These are phyloP conservation scores for Pulveroboletus sp. DNA, from an alignment of 768 basidiomycete genomes.

Conservation along the genomic window DNA sequence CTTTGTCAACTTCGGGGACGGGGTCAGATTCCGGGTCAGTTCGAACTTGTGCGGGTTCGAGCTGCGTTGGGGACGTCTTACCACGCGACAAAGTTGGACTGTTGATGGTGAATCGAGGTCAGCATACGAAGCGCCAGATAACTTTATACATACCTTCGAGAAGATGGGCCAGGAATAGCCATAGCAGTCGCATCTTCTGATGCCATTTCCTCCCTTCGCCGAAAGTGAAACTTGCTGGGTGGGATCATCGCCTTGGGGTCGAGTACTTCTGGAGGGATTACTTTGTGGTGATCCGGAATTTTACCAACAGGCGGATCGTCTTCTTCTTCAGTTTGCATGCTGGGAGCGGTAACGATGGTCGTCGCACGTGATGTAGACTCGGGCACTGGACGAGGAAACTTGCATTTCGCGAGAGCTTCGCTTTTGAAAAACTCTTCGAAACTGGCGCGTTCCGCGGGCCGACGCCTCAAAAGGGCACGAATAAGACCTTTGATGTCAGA, in stretches of 20 bases:
- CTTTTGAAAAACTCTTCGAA: conserved; percentile 94
- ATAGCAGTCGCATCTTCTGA: conserved; percentile 11
- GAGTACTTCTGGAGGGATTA: conserved; percentile 77
- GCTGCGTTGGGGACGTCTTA: conserved; percentile 13
- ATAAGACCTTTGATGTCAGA: conserved; percentile 87
- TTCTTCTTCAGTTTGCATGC: conserved; percentile 28
- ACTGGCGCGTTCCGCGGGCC: conserved; percentile 78
- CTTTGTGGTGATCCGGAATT: conserved; percentile 71
- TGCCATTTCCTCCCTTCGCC: conserved; percentile 34
- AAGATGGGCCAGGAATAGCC: conserved; percentile 4
- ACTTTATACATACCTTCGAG: conserved; percentile 19
- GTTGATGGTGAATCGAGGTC: not conserved
- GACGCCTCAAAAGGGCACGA: conserved; percentile 75
- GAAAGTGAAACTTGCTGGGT: conserved; percentile 76
- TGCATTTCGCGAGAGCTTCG: conserved; percentile 70
- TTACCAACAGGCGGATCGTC: conserved; percentile 30
- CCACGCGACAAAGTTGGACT: conserved; percentile 18
- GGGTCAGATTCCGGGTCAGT: conserved; percentile 10
- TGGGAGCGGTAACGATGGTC: conserved; percentile 8
- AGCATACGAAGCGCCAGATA: not conserved
- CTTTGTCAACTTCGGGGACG: conserved; percentile 12
- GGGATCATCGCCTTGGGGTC: conserved; percentile 81
- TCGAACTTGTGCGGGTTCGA: conserved; percentile 13
- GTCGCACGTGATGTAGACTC: conserved; percentile 13
- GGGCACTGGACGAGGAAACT: conserved; percentile 58